Evolutionary conservation across 495 filamentous ascomycete genomes (phyloP), one percentile per base, ranked within the genome.

Genomic region (Aspergillus affinis): DNA sequence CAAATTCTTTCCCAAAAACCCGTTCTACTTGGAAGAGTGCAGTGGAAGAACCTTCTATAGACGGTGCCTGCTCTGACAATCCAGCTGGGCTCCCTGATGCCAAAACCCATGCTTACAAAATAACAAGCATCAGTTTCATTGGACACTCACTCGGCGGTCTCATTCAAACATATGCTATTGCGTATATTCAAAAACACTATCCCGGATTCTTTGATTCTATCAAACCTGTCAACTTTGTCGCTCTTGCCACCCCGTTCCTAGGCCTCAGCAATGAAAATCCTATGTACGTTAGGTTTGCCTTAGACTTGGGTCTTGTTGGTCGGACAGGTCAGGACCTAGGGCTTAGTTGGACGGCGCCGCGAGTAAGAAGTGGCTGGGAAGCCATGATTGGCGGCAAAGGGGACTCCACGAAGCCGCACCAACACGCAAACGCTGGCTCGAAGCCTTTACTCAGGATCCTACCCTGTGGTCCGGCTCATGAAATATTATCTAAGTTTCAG

Each of bases 261-360:
- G 94, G 94, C 0, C 82, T 98, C 50, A 97, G 93, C 73, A 96
- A 98, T 69, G 94, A 98, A 67, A 98, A 98, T 59, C 94, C 94
- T 0, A 76, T 98, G 51, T 98, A 98, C 73, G 91, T 98, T 65
- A 95, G 92, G 59, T 98, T 98, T 72, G 94, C 95, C 2, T 80
- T 98, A 21, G 95, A 98, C 67, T 92, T 98, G 69, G 95, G 94
- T 7, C 83, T 98, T 8, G 95, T 98, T 30, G 94, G 94, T 13
- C 84, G 92, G 29, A 98, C 94, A 7, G 94, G 94, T 4, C 91
- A 98, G 70, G 94, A 98, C 73, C 78, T 98, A 10, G 94, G 94
- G 7, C 78, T 98, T 44, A 96, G 91, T 18, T 98, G 95, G 95
- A 85, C 91, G 59, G 86, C 93, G 18, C 92, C 94, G 13, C 93